Evolutionary conservation across 2,329 filamentous ascomycete species (phyloP).

Genomic region (Trichoderma atroviride): DNA sequence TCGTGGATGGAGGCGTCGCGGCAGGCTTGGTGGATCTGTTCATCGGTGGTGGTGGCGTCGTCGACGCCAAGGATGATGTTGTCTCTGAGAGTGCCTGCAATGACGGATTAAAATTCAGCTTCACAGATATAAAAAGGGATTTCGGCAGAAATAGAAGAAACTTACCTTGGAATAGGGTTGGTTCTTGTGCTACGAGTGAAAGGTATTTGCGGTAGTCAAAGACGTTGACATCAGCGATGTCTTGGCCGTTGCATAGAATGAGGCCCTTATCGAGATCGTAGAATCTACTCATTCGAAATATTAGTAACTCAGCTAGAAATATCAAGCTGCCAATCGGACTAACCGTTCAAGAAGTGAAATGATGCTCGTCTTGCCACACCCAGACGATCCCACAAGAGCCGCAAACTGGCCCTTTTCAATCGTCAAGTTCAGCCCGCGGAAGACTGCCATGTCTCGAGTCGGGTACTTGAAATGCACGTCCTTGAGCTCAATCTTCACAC

Average conservation of each 20-base stretch:
- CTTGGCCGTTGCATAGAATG: conserved; percentile 64
- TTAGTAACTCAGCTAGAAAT: neutral
- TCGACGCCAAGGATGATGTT: conserved; percentile 69
- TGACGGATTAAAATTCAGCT: neutral
- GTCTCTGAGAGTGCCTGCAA: conserved; percentile 61
- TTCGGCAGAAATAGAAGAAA: neutral
- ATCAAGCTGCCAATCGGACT: neutral
- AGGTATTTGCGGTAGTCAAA: conserved; percentile 65
- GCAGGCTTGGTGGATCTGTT: conserved; percentile 55
- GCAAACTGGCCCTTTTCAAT: conserved; percentile 71
- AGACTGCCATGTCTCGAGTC: conserved; percentile 58
- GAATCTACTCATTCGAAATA: conserved; percentile 52
- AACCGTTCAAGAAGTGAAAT: conserved; percentile 62
- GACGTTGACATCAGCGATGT: conserved; percentile 62
- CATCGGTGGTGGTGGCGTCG: conserved; percentile 54
- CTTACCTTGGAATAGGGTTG: conserved; percentile 68
- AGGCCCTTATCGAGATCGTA: conserved; percentile 67
- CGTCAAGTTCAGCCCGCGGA: conserved; percentile 63
- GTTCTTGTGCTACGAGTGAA: conserved; percentile 74
- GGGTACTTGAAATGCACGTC: conserved; percentile 64
- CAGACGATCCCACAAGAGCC: conserved; percentile 69
- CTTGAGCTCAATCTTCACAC: conserved; percentile 59
- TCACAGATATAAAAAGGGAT: neutral
- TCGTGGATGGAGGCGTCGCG: conserved; percentile 69
- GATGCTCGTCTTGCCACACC: conserved; percentile 73